Conservation (phyloP, 2,329 filamentous ascomycete genomes). For the Aspergillus puulaauensis region DNA sequence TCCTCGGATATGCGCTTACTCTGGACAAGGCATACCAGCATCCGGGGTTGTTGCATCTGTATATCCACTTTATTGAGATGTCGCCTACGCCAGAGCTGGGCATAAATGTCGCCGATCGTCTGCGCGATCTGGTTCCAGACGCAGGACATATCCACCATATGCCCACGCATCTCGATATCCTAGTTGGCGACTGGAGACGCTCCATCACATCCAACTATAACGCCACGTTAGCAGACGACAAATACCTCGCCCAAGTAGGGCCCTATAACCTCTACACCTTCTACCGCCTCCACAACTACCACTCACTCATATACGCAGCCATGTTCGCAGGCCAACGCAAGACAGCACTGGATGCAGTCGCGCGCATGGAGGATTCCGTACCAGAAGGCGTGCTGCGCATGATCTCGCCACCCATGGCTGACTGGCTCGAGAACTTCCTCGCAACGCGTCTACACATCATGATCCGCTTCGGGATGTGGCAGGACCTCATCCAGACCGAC, state of each 20-base stretch:
- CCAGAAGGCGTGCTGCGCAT: constrained; percentile 64
- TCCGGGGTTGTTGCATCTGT: constrained; percentile 70
- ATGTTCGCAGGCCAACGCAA: constrained; percentile 71
- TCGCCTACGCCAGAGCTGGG: constrained; percentile 64
- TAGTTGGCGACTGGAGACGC: constrained; percentile 69
- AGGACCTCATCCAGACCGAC: constrained; percentile 59
- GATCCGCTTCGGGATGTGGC: constrained; percentile 72
- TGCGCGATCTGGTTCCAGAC: constrained; percentile 68
- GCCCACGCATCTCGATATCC: constrained; percentile 73
- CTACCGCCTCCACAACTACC: constrained; percentile 72
- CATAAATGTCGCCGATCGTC: constrained; percentile 58
- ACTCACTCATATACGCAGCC: constrained; percentile 73
- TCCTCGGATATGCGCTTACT: constrained; percentile 60
- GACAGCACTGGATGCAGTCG: constrained; percentile 61
- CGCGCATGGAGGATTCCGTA: constrained; percentile 60
- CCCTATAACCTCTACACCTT: constrained; percentile 71
- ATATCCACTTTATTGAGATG: constrained; percentile 79
- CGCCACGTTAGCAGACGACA: constrained; percentile 67
- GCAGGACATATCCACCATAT: constrained; percentile 72
- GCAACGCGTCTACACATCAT: constrained; percentile 67
- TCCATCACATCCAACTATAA: constrained; percentile 67
- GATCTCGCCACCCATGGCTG: constrained; percentile 70
- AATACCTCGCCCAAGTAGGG: constrained; percentile 60
- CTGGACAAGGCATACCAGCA: constrained; percentile 56
- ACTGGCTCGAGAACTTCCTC: constrained; percentile 73